Evolutionary conservation across 306 rosid genomes (phyloP), one percentile per base, ranked within the genome.

Genomic region (Corylus americana): DNA sequence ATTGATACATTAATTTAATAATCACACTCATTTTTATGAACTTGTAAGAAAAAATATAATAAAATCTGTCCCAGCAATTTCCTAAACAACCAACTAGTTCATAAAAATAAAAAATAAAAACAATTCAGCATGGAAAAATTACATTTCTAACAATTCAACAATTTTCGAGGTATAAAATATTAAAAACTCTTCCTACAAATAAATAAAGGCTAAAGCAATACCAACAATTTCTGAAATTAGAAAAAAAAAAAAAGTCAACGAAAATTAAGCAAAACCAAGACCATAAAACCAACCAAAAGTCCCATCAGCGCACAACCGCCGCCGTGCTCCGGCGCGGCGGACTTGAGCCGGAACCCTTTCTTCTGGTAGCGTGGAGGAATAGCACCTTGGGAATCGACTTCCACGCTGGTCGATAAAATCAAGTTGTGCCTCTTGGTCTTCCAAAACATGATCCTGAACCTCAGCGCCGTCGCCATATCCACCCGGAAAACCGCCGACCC

Each of bases 361-460:
- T 4, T 8, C 17, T 73, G 0, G 54, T 5, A 0, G 45, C 0
- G 0, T 5, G 6, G 5, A 42, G 44, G 44, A 39, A 87, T 92
- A 1, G 0, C 2, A 3, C 98, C 98, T 0, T 62, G 47, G 27
- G 39, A 29, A 10, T 74, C 55, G 75, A 95, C 87, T 54, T 42
- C 84, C 77, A 95, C 86, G 77, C 79, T 78, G 8, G 82, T 88
- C 78, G 94, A 87, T 45, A 90, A 90, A 74, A 54, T 77, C 48
- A 92, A 66, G 9, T 2, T 17, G 50, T 87, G 73, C 77, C 92
- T 80, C 86, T 87, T 90, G 8, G 91, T 90, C 83, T 57, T 87
- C 97, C 97, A 92, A 1, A 78, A 4, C 82, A 90, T 7, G 68
- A 91, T 92, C 89, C 90, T 91, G 61, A 85, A 95, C 94, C 92